These are phyloP conservation scores for Maudiozyma humilis DNA, from an alignment of 1,139 yeast genomes.

Conservation along the genomic window DNA sequence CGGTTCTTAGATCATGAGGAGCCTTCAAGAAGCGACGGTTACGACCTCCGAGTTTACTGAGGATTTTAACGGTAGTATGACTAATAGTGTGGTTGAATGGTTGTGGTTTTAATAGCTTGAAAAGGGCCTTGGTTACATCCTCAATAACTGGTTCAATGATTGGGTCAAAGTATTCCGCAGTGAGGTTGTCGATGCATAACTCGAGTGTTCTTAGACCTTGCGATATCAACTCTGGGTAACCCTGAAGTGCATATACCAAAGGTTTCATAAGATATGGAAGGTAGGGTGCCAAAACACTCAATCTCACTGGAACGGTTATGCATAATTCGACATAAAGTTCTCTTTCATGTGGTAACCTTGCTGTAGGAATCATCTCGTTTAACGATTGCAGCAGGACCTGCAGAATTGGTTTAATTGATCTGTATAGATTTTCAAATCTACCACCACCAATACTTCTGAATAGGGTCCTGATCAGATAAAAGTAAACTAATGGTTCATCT, in stretches of 20 bases:
- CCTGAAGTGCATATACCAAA: slow-evolving; percentile 80
- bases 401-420: slow-evolving; percentile 83
- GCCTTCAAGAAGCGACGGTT: slow-evolving; percentile 78
- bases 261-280: slow-evolving; percentile 83
- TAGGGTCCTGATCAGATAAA: slow-evolving; percentile 76
- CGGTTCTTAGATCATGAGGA: slow-evolving; percentile 53
- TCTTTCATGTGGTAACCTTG: slow-evolving; percentile 82
- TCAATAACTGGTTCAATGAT: slow-evolving; percentile 91
- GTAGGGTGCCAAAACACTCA: slow-evolving; percentile 90
- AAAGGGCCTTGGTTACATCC: slow-evolving; percentile 86
- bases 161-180: slow-evolving; percentile 95
- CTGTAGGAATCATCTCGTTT: slow-evolving; percentile 72
- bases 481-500: slow-evolving; percentile 84
- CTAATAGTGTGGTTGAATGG: slow-evolving; percentile 88
- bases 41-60: slow-evolving; percentile 95
- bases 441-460: slow-evolving; percentile 97
- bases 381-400: slow-evolving; percentile 81
- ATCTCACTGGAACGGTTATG: slow-evolving; percentile 87
- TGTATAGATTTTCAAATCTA: slow-evolving; percentile 80
- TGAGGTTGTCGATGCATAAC: slow-evolving; percentile 90
- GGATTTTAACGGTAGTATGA: slow-evolving; percentile 84
- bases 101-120: slow-evolving; percentile 84
- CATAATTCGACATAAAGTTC: slow-evolving; percentile 93
- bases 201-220: slow-evolving; percentile 93
- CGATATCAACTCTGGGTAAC: slow-evolving; percentile 82